Evolutionary conservation across 306 rosid species (phyloP).

Genomic region (Senna tora): DNA sequence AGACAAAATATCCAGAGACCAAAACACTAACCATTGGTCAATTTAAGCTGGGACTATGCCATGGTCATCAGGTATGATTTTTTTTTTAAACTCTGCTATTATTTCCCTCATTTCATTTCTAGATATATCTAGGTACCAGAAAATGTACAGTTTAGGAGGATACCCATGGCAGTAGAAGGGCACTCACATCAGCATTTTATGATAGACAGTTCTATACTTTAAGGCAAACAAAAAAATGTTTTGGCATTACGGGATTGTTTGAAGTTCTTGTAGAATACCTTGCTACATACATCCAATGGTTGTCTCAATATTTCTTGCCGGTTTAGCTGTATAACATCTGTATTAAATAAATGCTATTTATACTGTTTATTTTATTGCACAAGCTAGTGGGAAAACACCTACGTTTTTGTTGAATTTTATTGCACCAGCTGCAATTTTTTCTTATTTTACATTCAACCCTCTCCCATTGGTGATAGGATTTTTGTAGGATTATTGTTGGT

Average conservation of each 20-base stretch:
- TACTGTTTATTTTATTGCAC: not conserved
- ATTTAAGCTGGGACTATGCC: slow-evolving; percentile 94
- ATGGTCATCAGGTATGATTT: slow-evolving; percentile 93
- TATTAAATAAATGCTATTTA: not conserved
- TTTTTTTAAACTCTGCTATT: not conserved
- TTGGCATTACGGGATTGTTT: not conserved
- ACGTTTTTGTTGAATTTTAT: too few relatives aligned
- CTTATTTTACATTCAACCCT: slow-evolving; percentile 3
- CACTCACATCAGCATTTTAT: not conserved
- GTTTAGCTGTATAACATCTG: not conserved
- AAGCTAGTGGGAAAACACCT: too few relatives aligned
- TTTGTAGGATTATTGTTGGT: slow-evolving; percentile 1
- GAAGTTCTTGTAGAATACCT: slow-evolving; percentile 9
- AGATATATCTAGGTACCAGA: not conserved
- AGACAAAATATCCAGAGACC: slow-evolving; percentile 88
- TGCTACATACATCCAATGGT: slow-evolving; percentile 2
- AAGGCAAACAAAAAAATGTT: slow-evolving; percentile 1
- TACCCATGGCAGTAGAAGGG: slow-evolving; percentile 18
- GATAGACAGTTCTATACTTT: not conserved
- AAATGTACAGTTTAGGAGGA: slow-evolving; percentile 11
- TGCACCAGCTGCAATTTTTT: slow-evolving; percentile 7
- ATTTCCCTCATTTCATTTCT: not conserved
- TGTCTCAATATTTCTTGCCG: not conserved
- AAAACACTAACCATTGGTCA: slow-evolving; percentile 96
- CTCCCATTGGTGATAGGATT: slow-evolving; percentile 5